Base-by-base conservation (phyloP, 2,329 filamentous ascomycete species). In the Hypomyces rosellus region DNA sequence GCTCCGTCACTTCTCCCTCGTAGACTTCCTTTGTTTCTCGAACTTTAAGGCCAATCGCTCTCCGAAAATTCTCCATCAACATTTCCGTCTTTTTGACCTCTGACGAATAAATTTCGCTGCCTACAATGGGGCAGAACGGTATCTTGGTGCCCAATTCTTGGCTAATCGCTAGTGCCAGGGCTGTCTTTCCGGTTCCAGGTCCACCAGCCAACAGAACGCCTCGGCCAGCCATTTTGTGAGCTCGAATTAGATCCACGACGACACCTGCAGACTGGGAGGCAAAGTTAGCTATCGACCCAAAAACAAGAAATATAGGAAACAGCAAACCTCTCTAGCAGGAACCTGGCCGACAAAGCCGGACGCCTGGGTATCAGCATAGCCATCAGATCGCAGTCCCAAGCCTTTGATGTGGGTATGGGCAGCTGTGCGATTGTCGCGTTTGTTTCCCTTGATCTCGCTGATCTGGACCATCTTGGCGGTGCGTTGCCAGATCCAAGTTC, bases 81-180 rank as follows among this genome's bases (percentile, higher is more conserved):
- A 95, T 87, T 71, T 99, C 93, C 45, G 93, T 99, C 82, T 99
- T 99, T 82, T 99, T 99, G 57, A 99, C 91, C 72, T 99, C 93
- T 42, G 92, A 86, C 60, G 89, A 96, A 74, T 96, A 99, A 63
- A 99, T 87, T 72, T 99, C 93, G 75, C 91, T 96, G 61, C 91
- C 93, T 48, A 96, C 93, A 65, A 99, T 97, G 37, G 92, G 91
- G 70, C 93, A 96, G 69, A 99, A 99, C 6, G 93, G 93, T 51
- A 99, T 95, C 75, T 96, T 97, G 45, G 91, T 96, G 60, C 93
- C 93, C 58, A 99, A 78, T 70, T 99, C 93, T 72, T 97, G 93
- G 69, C 89, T 95, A 60, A 99, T 89, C 45, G 93, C 93, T 54
- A 97, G 81, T 45, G 93, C 93, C 57, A 99, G 82, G 25, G 93